Conservation (phyloP, 1,284 basidiomycete genomes). For the Pascua guehoae region DNA sequence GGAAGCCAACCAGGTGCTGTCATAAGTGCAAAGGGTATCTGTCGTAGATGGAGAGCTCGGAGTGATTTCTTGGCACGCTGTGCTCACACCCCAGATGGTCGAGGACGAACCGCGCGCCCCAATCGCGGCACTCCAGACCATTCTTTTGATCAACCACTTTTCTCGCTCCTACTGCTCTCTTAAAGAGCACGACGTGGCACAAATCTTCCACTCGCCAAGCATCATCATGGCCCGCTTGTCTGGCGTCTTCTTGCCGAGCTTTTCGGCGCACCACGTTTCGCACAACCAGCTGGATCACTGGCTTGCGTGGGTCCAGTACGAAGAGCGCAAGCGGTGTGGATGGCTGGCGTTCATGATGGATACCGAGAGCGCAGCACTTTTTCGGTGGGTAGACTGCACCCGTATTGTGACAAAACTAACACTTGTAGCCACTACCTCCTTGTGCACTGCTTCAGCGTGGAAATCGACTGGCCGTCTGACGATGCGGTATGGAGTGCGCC, state of each 20-base stretch:
- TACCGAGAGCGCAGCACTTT: slow-evolving; percentile 27
- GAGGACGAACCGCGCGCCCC: slow-evolving; percentile 24
- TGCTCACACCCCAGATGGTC: slow-evolving; percentile 9
- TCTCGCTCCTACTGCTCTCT: slow-evolving; percentile 25
- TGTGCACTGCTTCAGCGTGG: slow-evolving; percentile 7
- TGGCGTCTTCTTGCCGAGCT: background rate
- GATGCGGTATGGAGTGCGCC: slow-evolving; percentile 16
- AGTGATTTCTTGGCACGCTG: too few relatives aligned
- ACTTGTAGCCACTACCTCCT: background rate
- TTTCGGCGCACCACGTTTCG: background rate
- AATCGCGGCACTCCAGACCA: slow-evolving; percentile 7
- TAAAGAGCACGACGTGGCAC: slow-evolving; percentile 25
- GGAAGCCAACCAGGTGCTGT: too few relatives aligned
- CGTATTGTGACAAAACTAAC: too few relatives aligned
- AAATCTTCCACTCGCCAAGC: slow-evolving; percentile 30
- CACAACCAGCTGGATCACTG: slow-evolving; percentile 13
- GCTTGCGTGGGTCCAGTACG: slow-evolving; percentile 27
- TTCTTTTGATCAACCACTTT: slow-evolving; percentile 26
- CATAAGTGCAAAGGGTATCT: background rate
- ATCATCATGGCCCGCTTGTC: slow-evolving; percentile 6
- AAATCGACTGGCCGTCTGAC: slow-evolving; percentile 5
- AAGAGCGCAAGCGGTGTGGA: slow-evolving; percentile 24
- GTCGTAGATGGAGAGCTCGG: too few relatives aligned
- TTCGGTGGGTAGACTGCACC: background rate
- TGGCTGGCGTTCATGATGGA: slow-evolving; percentile 33